Percentiles rank a stretch among this genome's conserved stretches.
phyloP scores from a whole-genome alignment of 2,329 filamentous ascomycete genomes.

The Cladophialophora psammophila region DNA sequence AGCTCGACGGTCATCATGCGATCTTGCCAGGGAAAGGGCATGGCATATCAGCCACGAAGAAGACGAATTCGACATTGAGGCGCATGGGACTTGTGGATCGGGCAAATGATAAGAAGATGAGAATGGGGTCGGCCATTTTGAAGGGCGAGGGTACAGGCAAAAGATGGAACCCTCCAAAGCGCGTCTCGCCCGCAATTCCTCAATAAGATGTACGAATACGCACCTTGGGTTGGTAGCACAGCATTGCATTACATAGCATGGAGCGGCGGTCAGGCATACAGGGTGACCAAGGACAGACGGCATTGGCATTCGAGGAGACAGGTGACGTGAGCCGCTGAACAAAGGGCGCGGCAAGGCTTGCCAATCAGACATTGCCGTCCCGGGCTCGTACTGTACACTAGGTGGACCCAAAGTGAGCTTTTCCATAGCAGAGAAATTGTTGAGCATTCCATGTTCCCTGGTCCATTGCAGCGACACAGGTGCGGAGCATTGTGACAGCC shows the following conservation, averaged over 20 bases:
- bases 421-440: slow-evolving; percentile 5
- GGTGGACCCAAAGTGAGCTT: background rate
- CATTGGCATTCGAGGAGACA: background rate
- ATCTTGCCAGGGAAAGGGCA: background rate
- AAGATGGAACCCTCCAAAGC: background rate
- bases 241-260: background rate
- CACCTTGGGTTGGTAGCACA: background rate
- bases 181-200: background rate
- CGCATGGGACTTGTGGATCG: background rate
- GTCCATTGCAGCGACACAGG: background rate
- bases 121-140: background rate
- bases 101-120: background rate
- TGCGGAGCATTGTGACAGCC: background rate
- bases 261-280: background rate
- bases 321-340: background rate
- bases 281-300: background rate
- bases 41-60: background rate
- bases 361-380: background rate
- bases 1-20: background rate
- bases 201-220: background rate
- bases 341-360: background rate
- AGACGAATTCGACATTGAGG: background rate
- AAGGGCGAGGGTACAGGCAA: background rate
- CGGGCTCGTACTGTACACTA: background rate
- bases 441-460: background rate